phyloP scores from a whole-genome alignment of 192 early-diverging fungal genomes.

The Piromyces sp. region DNA sequence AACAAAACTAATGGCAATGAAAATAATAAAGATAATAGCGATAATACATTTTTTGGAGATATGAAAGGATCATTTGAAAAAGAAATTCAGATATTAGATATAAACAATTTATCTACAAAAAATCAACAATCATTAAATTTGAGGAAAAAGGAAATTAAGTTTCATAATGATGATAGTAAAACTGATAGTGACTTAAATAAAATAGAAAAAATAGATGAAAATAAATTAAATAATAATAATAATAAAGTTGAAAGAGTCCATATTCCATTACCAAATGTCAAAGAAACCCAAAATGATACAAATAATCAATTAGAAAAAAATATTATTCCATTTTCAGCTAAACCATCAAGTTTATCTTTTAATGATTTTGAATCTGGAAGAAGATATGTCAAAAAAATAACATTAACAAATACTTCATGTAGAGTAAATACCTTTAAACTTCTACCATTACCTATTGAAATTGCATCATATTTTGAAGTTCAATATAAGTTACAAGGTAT shows the following conservation, averaged over 20 bases:
- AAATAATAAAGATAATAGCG: no score
- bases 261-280: not conserved
- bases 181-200: not conserved
- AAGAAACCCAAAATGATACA: not conserved
- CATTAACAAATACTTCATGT: not conserved
- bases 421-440: not conserved
- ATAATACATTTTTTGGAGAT: no score
- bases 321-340: not conserved
- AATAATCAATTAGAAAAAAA: not conserved
- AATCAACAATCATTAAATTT: not conserved
- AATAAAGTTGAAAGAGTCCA: not conserved
- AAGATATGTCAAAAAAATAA: not conserved
- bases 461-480: not conserved
- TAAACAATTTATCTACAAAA: not conserved
- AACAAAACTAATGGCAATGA: no score
- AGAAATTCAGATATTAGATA: not conserved
- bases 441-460: not conserved
- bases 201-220: not conserved
- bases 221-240: not conserved
- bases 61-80: not conserved
- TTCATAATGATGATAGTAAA: not conserved
- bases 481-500: not conserved
- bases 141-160: not conserved
- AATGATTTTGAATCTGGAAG: not conserved
- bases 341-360: not conserved